Evolutionary conservation across 106 monocot genomes (phyloP), one percentile per base, ranked within the genome.

Genomic region (Dioscorea dumetorum): DNA sequence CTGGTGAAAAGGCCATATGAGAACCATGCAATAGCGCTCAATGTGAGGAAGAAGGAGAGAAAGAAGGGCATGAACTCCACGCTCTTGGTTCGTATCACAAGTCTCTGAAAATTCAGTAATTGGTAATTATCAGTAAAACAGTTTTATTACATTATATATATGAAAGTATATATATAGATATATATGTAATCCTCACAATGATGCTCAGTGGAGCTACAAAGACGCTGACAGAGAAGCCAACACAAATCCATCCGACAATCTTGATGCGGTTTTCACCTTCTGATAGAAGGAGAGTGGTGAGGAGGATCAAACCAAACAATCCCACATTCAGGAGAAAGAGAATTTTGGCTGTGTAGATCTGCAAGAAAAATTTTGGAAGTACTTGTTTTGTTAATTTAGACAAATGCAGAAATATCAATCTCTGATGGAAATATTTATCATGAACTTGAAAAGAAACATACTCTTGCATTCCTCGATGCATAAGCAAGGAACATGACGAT

Each of bases 51-150:
- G 66, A 74, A 75, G 14, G 80, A 80, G 10, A 80, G 56, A 3
- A 50, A 24, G 75, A 80, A 75, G 0, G 80, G 80, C 80, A 89
- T 89, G 82, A 74, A 89, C 72, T 89, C 85, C 14, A 85, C 88
- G 49, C 88, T 89, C 73, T 77, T 85, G 3, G 88, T 89, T 5
- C 70, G 70, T 23, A 89, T 82, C 4, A 89, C 85, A 8, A 70
- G 62, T 66, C 70, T 84, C 88, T 88, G 76, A 14, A 8, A 52
- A 68, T 33, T 57, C 9, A 21, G 28, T 28, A 28, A 28, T 1
- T 28, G 28, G 28, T 28, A 28, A 28, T n/a, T n/a, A n/a, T 28
- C 28, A 28, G 28, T 28, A 28, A 28, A 28, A 28, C 28, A 28
- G 28, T 28, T 28, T 28, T 1, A 28, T 28, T 28, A n/a, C n/a